Base-by-base conservation (phyloP, 177 flowering plant species). In the Vitis hybrid region DNA sequence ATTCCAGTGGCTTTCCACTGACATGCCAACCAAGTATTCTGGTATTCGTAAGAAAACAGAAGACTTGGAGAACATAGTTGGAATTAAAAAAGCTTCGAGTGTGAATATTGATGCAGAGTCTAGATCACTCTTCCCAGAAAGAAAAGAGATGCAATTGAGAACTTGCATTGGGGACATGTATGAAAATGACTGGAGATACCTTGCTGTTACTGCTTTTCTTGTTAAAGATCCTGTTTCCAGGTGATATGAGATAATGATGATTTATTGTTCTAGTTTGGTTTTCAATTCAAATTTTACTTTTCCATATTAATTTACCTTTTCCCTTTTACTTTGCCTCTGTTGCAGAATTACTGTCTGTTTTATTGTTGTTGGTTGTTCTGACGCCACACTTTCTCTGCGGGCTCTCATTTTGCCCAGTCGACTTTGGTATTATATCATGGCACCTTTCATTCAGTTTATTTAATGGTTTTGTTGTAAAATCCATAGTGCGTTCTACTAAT, bases 171-270 rank as follows among this genome's bases (percentile, higher is more conserved):
- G 48, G 50, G 86, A 88, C 70, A 77, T 75, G 62, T 72, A 51
- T 80, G 98, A 91, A 77, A 88, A 92, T 87, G 99, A 96, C 79
- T 92, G 93, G 97, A 86, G 99, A 85, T 93, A 93, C 81, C 77
- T 96, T 62, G 92, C 96, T 61, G 98, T 93, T 64, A 93, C 99
- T 72, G 90, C 95, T 64, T 96, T 96, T 82, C 95, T 93, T 77
- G 90, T 93, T 67, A 87, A 80, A 76, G 69, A 70, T 82, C 61
- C 73, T 70, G 80, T 82, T 72, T 84, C 85, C 78, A 91, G 93
- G 99, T 91, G 18, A 60, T 69, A 49, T 56, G 2, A 63, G 32
- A 26, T 19, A 49, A 52, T 49, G 45, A 14, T 70, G 8, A 11
- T 17, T 26, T 60, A 8, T 72, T 52, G 21, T 52, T 58, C 48